Conservation (phyloP, 768 basidiomycete genomes). For the Pulveroboletus sp. region DNA sequence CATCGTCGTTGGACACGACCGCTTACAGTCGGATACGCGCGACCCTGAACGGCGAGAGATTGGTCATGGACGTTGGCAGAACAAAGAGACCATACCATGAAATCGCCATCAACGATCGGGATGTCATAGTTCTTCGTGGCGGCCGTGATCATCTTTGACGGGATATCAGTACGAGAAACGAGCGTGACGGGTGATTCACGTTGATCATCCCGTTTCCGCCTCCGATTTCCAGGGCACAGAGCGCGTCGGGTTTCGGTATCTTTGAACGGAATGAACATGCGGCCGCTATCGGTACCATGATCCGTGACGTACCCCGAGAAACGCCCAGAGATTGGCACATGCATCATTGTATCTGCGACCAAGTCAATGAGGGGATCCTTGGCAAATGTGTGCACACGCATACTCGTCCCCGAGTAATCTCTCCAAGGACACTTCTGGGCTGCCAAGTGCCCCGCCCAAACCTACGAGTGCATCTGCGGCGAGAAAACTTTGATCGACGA, state of each 20-base stretch:
- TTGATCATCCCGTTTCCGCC: constrained; percentile 45
- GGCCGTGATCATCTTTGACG: constrained; percentile 34
- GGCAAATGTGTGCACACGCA: constrained; percentile 2
- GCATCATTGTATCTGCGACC: constrained; percentile 33
- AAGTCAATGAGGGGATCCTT: background rate
- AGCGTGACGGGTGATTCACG: constrained; percentile 20
- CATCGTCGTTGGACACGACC: constrained; percentile 6
- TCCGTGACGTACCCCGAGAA: constrained; percentile 21
- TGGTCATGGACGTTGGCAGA: constrained; percentile 3
- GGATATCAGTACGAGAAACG: constrained; percentile 9
- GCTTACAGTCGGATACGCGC: constrained; percentile 32
- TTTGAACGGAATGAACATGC: constrained; percentile 8
- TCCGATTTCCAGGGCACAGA: constrained; percentile 40
- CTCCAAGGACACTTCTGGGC: constrained; percentile 38
- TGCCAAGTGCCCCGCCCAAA: constrained; percentile 44
- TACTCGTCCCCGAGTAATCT: constrained; percentile 38
- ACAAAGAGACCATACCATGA: constrained; percentile 32
- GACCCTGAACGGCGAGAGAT: constrained; percentile 30
- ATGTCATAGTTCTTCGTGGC: constrained; percentile 36
- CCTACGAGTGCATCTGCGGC: constrained; percentile 40
- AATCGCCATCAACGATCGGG: constrained; percentile 43
- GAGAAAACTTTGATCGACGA: constrained; percentile 45
- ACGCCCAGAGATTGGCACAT: constrained; percentile 27
- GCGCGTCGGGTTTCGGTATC: constrained; percentile 35
- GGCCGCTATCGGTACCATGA: background rate